Conservation (phyloP, 176 grass and related monocot genomes). For the Stipa capillata region DNA sequence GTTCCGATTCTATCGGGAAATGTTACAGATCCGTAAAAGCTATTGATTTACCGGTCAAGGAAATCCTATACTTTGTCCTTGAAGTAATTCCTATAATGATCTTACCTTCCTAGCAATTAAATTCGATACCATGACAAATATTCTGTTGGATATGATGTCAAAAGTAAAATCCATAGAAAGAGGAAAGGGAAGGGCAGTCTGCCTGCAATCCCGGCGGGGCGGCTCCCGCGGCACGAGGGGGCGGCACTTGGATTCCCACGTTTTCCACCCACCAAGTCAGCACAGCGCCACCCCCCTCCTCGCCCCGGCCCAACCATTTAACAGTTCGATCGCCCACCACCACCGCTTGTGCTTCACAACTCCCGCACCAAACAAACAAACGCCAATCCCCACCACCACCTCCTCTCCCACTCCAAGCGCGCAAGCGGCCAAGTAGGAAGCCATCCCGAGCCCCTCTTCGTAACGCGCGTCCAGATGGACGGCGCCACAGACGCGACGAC, state of each 20-base stretch:
- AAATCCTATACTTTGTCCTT: too few species aligned
- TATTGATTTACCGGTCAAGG: too few species aligned
- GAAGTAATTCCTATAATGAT: too few species aligned
- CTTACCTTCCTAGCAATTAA: too few species aligned
- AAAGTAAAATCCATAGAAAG: too few species aligned
- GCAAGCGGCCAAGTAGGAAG: not conserved
- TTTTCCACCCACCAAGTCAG: constrained; percentile 37
- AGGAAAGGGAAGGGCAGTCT: too few species aligned
- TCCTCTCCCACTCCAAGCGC: too few species aligned
- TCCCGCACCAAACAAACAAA: not conserved
- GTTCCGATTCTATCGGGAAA: too few species aligned
- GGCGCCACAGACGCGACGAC: not conserved
- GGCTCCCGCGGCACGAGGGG: constrained; percentile 16
- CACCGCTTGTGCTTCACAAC: not conserved
- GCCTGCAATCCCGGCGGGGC: constrained; percentile 24
- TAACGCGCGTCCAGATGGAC: not conserved
- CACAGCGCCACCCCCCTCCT: not conserved
- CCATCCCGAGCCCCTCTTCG: too few species aligned
- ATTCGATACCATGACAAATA: too few species aligned
- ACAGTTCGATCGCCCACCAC: not conserved
- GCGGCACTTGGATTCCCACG: constrained; percentile 44
- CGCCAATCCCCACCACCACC: not conserved
- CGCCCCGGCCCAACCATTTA: constrained; percentile 25
- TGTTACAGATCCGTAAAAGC: too few species aligned
- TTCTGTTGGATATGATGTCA: too few species aligned